Evolutionary conservation across 2,329 filamentous ascomycete species (phyloP), one percentile per base, ranked within the genome.

Genomic region (Aspergillus sp.): DNA sequence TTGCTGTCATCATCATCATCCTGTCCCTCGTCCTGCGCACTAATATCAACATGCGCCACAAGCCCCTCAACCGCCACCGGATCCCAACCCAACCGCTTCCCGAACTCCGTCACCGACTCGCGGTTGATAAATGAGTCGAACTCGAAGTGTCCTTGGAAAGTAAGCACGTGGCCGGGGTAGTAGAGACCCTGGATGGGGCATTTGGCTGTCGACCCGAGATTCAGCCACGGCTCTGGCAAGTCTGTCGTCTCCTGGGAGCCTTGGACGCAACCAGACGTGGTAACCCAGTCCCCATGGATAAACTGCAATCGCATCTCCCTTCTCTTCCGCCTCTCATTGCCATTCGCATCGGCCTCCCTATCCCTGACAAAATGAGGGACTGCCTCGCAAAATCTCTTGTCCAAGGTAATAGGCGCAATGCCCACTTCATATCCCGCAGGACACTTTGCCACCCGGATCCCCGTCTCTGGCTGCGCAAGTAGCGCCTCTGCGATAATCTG

Each of bases 121-220:
- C 43, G 40, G 28, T 62, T 65, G 10, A 51, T 52, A 10, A 52
- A 59, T 3, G 51, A 43, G 33, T 65, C 60, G 10, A 65, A 61
- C 36, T 65, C 62, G 29, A 63, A 65, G 41, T 65, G 62, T 0
- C 62, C 62, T 12, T 65, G 62, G 34, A 59, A 62, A 1, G 61
- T 57, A n/a, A 65, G 44, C 3, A 65, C 54, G 5, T 62, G 54
- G 5, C 49, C 53, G 0, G 57, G 60, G 30, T 57, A 46, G 29
- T 63, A 65, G 3, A 65, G 41, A 5, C 62, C 62, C 41, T 65
- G 62, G 4, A 63, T 56, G 1, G 58, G 48, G 34, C 59, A 65
- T 6, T 45, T 44, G 1, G 48, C 45, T 8, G 58, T 65, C 28
- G 45, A 52, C 1, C 62, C 62, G 4, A 65, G 52, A 40, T 55